Evolutionary conservation across 2,329 filamentous ascomycete species (phyloP), one percentile per base, ranked within the genome.

Genomic region (Trichoderma brevicompactum): DNA sequence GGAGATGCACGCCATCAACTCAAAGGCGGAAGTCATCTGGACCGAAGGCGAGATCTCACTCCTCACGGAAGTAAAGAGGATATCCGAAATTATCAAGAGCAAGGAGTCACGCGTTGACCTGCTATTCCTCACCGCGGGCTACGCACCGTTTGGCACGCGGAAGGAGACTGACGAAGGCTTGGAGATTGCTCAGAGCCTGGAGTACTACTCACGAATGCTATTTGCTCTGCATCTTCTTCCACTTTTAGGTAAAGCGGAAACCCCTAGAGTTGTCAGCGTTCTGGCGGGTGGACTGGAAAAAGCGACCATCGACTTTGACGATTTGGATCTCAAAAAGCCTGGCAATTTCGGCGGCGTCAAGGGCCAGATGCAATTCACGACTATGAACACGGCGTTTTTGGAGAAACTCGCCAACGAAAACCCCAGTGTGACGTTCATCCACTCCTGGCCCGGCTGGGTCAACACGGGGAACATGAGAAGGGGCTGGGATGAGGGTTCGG

Each of bases 1-100:
- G 2, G 52, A 55, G 1, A 5, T 41, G n/a, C 28, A n/a, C 52
- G 19, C 36, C 13, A 55, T 55, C 52, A 55, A 55, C 38, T 19
- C 52, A 12, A 55, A 55, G 19, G 52, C 52, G 38, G 38, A 55
- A 12, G 40, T 55, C 19, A 19, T 55, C 19, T 55, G 52, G 52
- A 43, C 52, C 38, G 52, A 55, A 19, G 52, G 38, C 38, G 52
- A 55, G 19, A 13, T 43, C 38, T 55, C 52, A 17, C 52, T 55
- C 1, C 52, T 55, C 5, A 36, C 38, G 7, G 52, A 55, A 1
- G 52, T 55, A 10, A 43, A 43, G 36, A 55, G 36, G 41, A 23
- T 55, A 43, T 55, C 36, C 8, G 52, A 43, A 5, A 3, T 32
- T 19, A 43, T 55, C 13, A 55, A 43, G 10, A 4, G 23, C 9